These are phyloP conservation scores for Coemansia sp. DNA, from an alignment of 192 early-diverging fungal genomes.

Conservation along the genomic window DNA sequence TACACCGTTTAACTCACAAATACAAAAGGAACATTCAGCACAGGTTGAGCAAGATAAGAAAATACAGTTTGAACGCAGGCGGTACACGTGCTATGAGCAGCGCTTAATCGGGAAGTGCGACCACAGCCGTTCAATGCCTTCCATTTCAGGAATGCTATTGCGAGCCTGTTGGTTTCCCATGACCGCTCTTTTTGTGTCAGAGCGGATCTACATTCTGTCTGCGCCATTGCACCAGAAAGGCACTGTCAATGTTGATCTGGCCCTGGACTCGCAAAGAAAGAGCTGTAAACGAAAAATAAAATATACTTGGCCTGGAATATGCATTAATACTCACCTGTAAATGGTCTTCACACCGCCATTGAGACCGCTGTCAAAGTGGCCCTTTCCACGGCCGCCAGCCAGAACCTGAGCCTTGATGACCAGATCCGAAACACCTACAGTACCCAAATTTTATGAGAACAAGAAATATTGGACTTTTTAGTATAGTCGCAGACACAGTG, in stretches of 20 bases:
- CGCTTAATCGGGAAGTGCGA: not conserved
- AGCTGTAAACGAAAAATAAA: too few relatives aligned
- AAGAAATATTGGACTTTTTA: too few relatives aligned
- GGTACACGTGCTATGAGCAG: not conserved
- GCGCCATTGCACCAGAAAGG: too few relatives aligned
- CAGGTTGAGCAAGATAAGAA: not conserved
- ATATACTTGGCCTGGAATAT: too few relatives aligned
- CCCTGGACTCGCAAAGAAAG: too few relatives aligned
- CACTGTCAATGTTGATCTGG: too few relatives aligned
- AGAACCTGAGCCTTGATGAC: conserved; percentile 90
- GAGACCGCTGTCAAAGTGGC: conserved; percentile 90
- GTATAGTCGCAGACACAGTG: too few relatives aligned
- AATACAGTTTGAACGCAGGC: not conserved
- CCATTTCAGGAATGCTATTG: not conserved
- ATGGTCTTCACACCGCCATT: conserved; percentile 95
- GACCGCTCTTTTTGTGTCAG: too few relatives aligned
- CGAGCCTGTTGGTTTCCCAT: not conserved
- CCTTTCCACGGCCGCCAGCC: conserved; percentile 98
- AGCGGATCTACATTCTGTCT: too few relatives aligned
- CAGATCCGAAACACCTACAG: conserved; percentile 63
- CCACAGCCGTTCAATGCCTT: not conserved
- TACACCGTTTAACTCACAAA: conserved; percentile 23
- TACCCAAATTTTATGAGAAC: not conserved
- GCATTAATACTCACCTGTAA: conserved; percentile 70
- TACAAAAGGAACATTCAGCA: not conserved